Evolutionary conservation across 1,284 basidiomycete genomes (phyloP).

Genomic region (Pisolithus thermaeus): DNA sequence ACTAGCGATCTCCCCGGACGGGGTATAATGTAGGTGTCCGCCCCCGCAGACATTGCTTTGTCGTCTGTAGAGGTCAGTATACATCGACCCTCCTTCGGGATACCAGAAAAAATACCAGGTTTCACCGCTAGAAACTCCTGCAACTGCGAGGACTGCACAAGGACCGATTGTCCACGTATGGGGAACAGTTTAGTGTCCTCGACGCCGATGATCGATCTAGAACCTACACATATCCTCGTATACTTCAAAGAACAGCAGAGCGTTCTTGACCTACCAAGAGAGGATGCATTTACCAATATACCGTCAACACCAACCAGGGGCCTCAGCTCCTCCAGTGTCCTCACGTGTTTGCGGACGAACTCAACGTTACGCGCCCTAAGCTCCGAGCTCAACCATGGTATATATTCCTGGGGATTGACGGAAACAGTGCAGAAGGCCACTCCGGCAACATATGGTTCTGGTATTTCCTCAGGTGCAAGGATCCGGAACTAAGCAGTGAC

Average conservation of each 20-base stretch:
- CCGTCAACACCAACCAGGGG: conserved; percentile 30
- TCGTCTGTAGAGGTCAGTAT: conserved; percentile 11
- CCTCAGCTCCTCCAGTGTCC: conserved; percentile 38
- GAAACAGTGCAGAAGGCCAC: conserved; percentile 43
- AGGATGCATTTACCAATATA: conserved; percentile 44
- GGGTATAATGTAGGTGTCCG: conserved; percentile 49
- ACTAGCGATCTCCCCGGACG: conserved; percentile 32
- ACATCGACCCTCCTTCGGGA: neutral
- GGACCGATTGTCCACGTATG: conserved; percentile 67
- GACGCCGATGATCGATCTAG: conserved; percentile 55
- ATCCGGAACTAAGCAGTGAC: conserved; percentile 31
- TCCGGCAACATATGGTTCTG: conserved; percentile 30
- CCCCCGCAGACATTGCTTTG: conserved; percentile 10
- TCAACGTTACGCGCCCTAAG: conserved; percentile 28
- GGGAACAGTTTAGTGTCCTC: conserved; percentile 53
- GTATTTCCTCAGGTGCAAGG: conserved; percentile 32
- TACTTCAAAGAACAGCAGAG: neutral
- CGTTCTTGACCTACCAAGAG: conserved; percentile 33
- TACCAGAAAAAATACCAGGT: conserved; percentile 9
- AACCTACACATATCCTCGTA: conserved; percentile 33
- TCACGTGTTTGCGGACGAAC: conserved; percentile 28
- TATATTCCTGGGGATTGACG: conserved; percentile 42
- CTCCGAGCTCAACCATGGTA: conserved; percentile 43
- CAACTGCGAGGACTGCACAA: conserved; percentile 48
- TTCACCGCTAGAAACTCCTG: conserved; percentile 31